Evolutionary conservation across 1,139 yeast species (phyloP), one percentile per base, ranked within the genome.

Genomic region (Saccharomycopsis hybrid): DNA sequence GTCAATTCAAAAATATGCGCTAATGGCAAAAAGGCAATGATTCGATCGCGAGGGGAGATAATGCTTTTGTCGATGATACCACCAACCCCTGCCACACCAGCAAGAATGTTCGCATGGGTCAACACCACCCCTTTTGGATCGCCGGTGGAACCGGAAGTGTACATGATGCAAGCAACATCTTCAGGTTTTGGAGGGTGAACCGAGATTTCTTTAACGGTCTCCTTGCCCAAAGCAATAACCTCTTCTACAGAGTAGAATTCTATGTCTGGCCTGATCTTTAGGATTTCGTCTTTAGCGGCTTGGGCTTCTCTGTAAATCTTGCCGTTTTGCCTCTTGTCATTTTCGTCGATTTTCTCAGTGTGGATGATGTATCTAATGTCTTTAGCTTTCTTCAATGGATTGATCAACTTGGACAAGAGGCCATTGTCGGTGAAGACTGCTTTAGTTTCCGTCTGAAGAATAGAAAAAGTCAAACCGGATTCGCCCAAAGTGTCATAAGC

Each of bases 131-230:
- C 99, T 73, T 92, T 92, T 62, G 98, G 98, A 56, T 82, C 82
- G 61, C 98, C 98, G 18, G 98, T 90, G 18, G 97, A 89, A 48
- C 99, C 99, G 0, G 97, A 90, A 29, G 99, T 92, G 74, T 92
- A 92, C 97, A 94, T 92, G 65, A 92, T 88, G 72, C 96, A 87
- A 41, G 92, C 80, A 51, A 83, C 64, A 61, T 88, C 95, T n/a
- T 79, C 79, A 8, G 94, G 78, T 55, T 71, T 74, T 50, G 95
- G 88, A 13, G 76, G 75, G 55, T 64, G 28, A 13, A 24, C 47
- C n/a, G 66, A 65, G 44, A 69, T 61, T 33, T 58, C 71, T 13
- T 63, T 63, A 11, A 57, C 56, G 53, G 75, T 66, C 38, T 68
- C 68, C 57, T 72, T 65, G 58, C 99, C 98, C 49, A 81, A 67